Conservation (phyloP, 495 filamentous ascomycete species). For the Penicillium paradoxum region DNA sequence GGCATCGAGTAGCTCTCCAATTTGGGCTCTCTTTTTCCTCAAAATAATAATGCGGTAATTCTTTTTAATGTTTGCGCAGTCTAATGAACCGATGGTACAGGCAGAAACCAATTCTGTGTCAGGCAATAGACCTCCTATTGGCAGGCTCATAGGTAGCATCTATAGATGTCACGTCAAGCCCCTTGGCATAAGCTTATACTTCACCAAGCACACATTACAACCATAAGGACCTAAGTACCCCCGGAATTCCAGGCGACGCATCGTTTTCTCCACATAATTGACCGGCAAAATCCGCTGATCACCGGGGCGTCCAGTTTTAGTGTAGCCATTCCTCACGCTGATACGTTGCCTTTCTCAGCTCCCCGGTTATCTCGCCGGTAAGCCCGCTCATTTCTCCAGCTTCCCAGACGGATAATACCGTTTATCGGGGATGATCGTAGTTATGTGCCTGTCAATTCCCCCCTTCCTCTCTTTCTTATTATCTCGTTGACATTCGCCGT, state of each 20-base stretch:
- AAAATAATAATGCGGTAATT: no score
- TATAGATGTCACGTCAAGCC: no score
- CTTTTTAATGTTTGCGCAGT: no score
- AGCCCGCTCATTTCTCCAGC: slow-evolving; percentile 11
- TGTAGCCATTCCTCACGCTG: background rate
- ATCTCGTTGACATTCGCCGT: background rate
- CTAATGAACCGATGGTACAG: no score
- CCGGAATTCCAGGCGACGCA: no score
- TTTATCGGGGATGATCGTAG: slow-evolving; percentile 2
- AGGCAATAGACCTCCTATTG: no score
- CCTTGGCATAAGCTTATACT: background rate
- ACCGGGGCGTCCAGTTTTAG: background rate
- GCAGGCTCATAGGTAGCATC: no score
- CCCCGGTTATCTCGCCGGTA: slow-evolving; percentile 11
- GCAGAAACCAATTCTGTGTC: no score
- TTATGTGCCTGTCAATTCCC: background rate
- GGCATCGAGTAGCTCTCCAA: no score
- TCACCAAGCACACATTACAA: background rate
- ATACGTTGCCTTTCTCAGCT: slow-evolving; percentile 14
- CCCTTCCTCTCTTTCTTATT: background rate
- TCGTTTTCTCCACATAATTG: background rate
- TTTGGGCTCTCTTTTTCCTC: no score
- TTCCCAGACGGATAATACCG: slow-evolving; percentile 17
- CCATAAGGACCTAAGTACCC: no score
- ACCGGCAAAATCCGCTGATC: background rate